A percentile compares a stretch with the other conserved stretches of the same genome.
Conservation (phyloP, 257 asterid genomes). For the Anisodus acutangulus region DNA sequence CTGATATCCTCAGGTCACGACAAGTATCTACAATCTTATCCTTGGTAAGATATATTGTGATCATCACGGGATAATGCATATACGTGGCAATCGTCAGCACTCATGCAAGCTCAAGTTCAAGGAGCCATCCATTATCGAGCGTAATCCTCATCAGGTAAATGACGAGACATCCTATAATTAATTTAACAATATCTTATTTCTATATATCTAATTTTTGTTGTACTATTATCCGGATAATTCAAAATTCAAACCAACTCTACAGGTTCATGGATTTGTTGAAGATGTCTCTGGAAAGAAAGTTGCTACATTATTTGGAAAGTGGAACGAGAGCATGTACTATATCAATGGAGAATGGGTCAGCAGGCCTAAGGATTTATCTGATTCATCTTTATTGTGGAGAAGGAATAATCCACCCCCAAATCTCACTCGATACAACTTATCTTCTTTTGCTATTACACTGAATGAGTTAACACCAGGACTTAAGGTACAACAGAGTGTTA, state of each 20-base stretch:
- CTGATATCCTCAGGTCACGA: conserved; percentile 67
- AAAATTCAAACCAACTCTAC: conserved; percentile 38
- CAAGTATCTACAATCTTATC: conserved; percentile 84
- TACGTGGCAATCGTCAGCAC: conserved; percentile 74
- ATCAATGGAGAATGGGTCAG: conserved; percentile 63
- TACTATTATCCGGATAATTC: conserved; percentile 26
- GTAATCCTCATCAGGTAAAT: conserved; percentile 93
- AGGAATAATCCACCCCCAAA: conserved; percentile 60
- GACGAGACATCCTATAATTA: conserved; percentile 16
- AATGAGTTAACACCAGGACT: conserved; percentile 83
- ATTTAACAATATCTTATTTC: neutral
- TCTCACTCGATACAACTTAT: conserved; percentile 78
- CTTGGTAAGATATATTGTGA: conserved; percentile 92
- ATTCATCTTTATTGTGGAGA: conserved; percentile 72
- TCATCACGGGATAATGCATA: conserved; percentile 89
- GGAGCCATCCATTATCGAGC: conserved; percentile 92
- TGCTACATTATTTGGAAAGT: conserved; percentile 81
- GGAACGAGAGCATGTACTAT: conserved; percentile 86
- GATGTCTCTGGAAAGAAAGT: conserved; percentile 67
- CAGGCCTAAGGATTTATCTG: conserved; percentile 57
- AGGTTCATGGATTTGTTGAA: conserved; percentile 94
- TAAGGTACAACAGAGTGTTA: conserved; percentile 56
- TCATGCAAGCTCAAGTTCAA: conserved; percentile 96
- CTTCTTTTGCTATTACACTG: conserved; percentile 83
- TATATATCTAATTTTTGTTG: conserved; percentile 10